These are phyloP conservation scores for Ustilago esculenta DNA, from an alignment of 1,284 basidiomycete genomes.

Conservation along the genomic window DNA sequence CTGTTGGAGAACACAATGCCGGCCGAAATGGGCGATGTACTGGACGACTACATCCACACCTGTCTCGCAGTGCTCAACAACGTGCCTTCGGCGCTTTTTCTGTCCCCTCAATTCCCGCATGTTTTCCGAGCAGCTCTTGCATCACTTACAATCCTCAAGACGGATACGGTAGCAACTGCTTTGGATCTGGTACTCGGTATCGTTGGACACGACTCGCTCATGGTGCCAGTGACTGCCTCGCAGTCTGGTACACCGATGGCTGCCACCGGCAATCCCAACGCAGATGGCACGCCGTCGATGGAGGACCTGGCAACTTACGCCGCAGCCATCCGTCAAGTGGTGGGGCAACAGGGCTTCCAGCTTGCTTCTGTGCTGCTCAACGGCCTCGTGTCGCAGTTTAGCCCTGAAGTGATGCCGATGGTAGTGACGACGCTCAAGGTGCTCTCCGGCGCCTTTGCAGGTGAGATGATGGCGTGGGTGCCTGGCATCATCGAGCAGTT, in stretches of 20 bases:
- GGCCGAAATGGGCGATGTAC: conserved; percentile 70
- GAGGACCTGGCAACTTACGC: conserved; percentile 76
- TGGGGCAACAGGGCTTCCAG: conserved; percentile 79
- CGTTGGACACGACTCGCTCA: conserved; percentile 73
- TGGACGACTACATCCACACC: conserved; percentile 93
- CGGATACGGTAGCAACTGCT: conserved; percentile 81
- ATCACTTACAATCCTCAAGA: conserved; percentile 61
- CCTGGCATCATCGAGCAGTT: conserved; percentile 78
- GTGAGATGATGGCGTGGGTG: conserved; percentile 78
- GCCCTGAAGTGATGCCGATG: conserved; percentile 80
- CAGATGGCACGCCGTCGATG: conserved; percentile 63
- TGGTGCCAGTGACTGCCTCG: conserved; percentile 29
- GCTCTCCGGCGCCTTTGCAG: conserved; percentile 75
- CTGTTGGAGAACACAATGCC: conserved; percentile 48
- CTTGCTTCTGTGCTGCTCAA: conserved; percentile 78
- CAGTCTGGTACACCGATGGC: conserved; percentile 38
- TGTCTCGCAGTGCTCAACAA: conserved; percentile 77
- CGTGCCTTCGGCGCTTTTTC: conserved; percentile 76
- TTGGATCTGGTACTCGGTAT: conserved; percentile 82
- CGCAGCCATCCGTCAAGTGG: conserved; percentile 74
- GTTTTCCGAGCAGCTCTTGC: conserved; percentile 54
- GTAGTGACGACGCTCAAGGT: conserved; percentile 82
- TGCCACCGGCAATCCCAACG: conserved; percentile 9
- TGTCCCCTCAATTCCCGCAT: conserved; percentile 70
- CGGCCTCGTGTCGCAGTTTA: conserved; percentile 79